Evolutionary conservation across 768 basidiomycete genomes (phyloP).

Genomic region (Gloeopeniophorella convolvens): DNA sequence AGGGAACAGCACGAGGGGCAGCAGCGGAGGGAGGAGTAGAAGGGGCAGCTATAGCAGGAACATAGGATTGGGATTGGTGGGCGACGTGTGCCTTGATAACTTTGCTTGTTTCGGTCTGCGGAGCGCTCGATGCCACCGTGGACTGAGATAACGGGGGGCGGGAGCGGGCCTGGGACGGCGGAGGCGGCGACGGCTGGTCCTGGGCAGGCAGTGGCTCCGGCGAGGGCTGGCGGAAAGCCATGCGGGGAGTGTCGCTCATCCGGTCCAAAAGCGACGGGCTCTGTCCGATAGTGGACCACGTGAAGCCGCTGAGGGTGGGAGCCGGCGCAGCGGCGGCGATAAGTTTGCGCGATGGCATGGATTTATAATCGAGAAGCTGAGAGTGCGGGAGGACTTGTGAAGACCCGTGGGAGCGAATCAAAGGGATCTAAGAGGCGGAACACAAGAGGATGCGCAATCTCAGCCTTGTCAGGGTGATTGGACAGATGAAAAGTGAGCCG

Average conservation of each 20-base stretch:
- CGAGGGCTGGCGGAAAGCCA: background rate
- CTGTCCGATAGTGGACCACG: slow-evolving; percentile 10
- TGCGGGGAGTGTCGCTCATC: background rate
- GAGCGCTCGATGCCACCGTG: background rate
- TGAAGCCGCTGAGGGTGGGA: slow-evolving; percentile 1
- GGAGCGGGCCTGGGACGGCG: background rate
- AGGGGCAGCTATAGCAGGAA: background rate
- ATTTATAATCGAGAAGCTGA: background rate
- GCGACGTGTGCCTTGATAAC: background rate
- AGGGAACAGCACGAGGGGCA: background rate
- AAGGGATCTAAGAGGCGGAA: background rate
- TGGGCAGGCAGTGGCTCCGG: background rate
- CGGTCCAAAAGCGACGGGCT: slow-evolving; percentile 5
- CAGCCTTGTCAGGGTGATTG: too few relatives aligned
- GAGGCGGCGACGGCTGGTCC: background rate
- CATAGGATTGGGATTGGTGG: background rate
- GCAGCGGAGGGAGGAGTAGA: background rate
- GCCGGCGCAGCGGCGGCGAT: background rate
- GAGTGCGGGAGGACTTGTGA: too few relatives aligned
- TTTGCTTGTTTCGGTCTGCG: background rate
- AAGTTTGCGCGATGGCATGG: too few relatives aligned
- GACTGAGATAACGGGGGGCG: background rate
- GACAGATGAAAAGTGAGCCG: too few relatives aligned
- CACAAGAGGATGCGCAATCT: too few relatives aligned
- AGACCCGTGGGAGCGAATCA: background rate